Percentiles rank a stretch among this genome's conserved stretches.
Conservation (phyloP, 805 yeast genomes). For the Starmerella bombi region DNA sequence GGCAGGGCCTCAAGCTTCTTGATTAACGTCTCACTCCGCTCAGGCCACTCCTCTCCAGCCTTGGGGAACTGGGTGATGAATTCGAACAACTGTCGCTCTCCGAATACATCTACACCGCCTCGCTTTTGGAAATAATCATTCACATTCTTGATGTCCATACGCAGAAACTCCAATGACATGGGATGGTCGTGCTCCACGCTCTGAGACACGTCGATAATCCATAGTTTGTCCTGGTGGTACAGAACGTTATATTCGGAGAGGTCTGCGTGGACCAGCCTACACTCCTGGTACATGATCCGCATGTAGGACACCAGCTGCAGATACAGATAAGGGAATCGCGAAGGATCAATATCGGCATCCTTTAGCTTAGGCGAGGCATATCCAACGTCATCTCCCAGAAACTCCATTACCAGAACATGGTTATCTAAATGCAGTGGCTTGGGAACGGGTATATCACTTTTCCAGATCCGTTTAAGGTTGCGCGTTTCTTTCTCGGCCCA, state of each 20-base stretch:
- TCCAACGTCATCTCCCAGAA: slow-evolving; percentile 58
- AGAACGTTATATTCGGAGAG: slow-evolving; percentile 89
- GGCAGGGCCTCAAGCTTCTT: slow-evolving; percentile 21
- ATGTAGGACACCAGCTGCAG: slow-evolving; percentile 70
- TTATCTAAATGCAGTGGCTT: slow-evolving; percentile 78
- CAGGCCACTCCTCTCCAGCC: slow-evolving; percentile 32
- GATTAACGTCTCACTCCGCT: slow-evolving; percentile 24
- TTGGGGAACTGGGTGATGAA: slow-evolving; percentile 37
- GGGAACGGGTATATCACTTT: slow-evolving; percentile 81
- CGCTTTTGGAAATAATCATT: slow-evolving; percentile 66
- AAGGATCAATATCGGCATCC: slow-evolving; percentile 58
- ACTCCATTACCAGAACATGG: slow-evolving; percentile 92
- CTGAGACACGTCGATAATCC: slow-evolving; percentile 92
- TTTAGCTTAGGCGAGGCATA: slow-evolving; percentile 82
- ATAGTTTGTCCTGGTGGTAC: slow-evolving; percentile 56
- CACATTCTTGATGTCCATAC: slow-evolving; percentile 96
- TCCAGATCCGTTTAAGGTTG: slow-evolving; percentile 68
- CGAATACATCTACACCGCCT: slow-evolving; percentile 60
- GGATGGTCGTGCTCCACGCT: slow-evolving; percentile 97
- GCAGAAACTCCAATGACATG: slow-evolving; percentile 80
- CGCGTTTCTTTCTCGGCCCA: slow-evolving; percentile 99
- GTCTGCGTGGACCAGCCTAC: slow-evolving; percentile 93
- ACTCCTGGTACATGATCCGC: slow-evolving; percentile 74
- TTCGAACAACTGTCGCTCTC: slow-evolving; percentile 71
- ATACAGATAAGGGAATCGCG: slow-evolving; percentile 54